phyloP scores from a whole-genome alignment of 1,284 basidiomycete species.

The Earliella scabrosa region DNA sequence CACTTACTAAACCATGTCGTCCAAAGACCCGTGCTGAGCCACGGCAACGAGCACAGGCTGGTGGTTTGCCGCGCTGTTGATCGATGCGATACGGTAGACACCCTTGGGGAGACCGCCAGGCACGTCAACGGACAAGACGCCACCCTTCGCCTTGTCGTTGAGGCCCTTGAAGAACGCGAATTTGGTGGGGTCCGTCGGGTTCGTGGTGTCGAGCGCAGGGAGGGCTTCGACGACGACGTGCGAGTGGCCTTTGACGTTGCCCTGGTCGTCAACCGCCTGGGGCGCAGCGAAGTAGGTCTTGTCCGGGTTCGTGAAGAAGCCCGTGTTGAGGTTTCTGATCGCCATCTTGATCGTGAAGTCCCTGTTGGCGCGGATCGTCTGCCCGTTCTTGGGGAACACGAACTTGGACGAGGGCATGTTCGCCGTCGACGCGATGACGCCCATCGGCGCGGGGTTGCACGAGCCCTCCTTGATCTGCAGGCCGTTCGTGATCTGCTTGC shows the following conservation, averaged over 20 bases:
- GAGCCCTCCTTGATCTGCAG: slow-evolving; percentile 55
- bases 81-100: slow-evolving; percentile 62
- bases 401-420: slow-evolving; percentile 68
- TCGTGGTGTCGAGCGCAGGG: slow-evolving; percentile 50
- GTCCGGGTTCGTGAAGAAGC: slow-evolving; percentile 65
- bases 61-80: slow-evolving; percentile 66
- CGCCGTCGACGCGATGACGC: slow-evolving; percentile 55
- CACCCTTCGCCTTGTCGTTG: slow-evolving; percentile 51
- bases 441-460: slow-evolving; percentile 69
- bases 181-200: slow-evolving; percentile 53
- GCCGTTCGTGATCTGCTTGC: slow-evolving; percentile 48
- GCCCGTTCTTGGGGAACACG: slow-evolving; percentile 57
- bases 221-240: slow-evolving; percentile 68
- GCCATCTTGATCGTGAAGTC: slow-evolving; percentile 63
- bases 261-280: slow-evolving; percentile 58
- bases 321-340: slow-evolving; percentile 59
- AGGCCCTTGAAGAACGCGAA: slow-evolving; percentile 77
- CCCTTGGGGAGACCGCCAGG: slow-evolving; percentile 61
- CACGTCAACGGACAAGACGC: slow-evolving; percentile 56
- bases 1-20: slow-evolving; percentile 50
- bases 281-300: slow-evolving; percentile 70
- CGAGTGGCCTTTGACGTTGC: slow-evolving; percentile 62
- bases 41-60: slow-evolving; percentile 58
- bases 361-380: slow-evolving; percentile 52
- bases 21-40: slow-evolving; percentile 55